Base-by-base conservation (phyloP, 2,329 filamentous ascomycete species). In the Leptographium procerum region DNA sequence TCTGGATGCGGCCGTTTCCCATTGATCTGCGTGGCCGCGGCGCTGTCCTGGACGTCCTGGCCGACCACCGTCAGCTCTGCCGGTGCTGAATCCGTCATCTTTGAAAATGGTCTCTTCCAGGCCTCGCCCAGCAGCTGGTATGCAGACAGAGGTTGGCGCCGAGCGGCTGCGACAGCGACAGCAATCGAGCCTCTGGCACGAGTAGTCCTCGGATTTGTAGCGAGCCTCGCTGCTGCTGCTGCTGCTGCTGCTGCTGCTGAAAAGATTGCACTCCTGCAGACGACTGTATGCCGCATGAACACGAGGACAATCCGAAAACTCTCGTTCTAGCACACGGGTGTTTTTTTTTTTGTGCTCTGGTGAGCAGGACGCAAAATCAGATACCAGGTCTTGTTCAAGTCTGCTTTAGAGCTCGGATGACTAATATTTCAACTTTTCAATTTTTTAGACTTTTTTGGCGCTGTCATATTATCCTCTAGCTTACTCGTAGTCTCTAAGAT, bases 1-100 rank as follows among this genome's bases (percentile, higher is more conserved):
- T n/a, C 60, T 0, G 60, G 29, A 43, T 59, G 43, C 11, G 59
- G 62, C 54, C 60, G 58, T 40, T 61, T 61, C 16, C 47, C 54
- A n/a, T 14, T 16, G 4, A 14, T 29, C 29, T 31, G 29, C 26
- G 47, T 43, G 31, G 31, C 40, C 11, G 40, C n/a, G 7, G 13
- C n/a, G 40, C 11, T 14, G 24, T 28, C 47, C 22, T 28, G 10
- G 9, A 3, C 10, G 3, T 3, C 26, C 24, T n/a, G n/a, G 22
- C 24, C 24, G 47, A 9, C 11, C 47, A 11, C 9, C 47, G 26
- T 24, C 47, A 19, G 16, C 40, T 8, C 16, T 26, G 47, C 2
- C 9, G 22, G 22, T 26, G 47, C 24, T 24, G 11, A 16, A 13
- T 50, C 47, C 2, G 10, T 11, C 40, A 43, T 43, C 4, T 8